Percentiles rank a stretch among this genome's conserved stretches.
phyloP scores from a whole-genome alignment of 768 basidiomycete genomes.

The Butyriboletus loyo region DNA sequence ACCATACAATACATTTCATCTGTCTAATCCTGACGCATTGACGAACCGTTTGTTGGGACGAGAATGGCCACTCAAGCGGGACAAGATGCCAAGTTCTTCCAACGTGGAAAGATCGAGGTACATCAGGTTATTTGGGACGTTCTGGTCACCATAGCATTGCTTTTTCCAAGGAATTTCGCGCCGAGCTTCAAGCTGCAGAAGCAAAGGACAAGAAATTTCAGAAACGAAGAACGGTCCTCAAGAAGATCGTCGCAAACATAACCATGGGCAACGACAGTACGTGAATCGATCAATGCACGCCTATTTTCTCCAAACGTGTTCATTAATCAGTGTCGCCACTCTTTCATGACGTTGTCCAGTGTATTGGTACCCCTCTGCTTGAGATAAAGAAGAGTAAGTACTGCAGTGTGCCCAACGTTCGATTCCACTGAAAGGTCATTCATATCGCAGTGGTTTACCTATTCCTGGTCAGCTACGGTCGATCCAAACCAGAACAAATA shows the following conservation, averaged over 20 bases:
- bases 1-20: constrained; percentile 1
- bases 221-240: constrained; percentile 90
- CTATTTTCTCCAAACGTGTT: constrained; percentile 18
- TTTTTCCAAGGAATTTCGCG: constrained; percentile 71
- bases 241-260: constrained; percentile 98
- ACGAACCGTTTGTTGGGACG: neutral
- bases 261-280: constrained; percentile 99
- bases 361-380: constrained; percentile 88
- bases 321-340: constrained; percentile 76
- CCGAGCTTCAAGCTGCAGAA: constrained; percentile 87
- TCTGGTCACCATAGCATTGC: constrained; percentile 12
- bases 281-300: constrained; percentile 33
- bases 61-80: constrained; percentile 54
- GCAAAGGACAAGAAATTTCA: constrained; percentile 95
- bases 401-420: neutral
- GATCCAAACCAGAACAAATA: constrained; percentile 91
- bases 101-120: constrained; percentile 89
- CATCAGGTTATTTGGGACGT: constrained; percentile 7
- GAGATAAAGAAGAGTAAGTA: constrained; percentile 99
- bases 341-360: constrained; percentile 94
- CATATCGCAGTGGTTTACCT: constrained; percentile 84
- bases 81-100: constrained; percentile 91
- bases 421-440: constrained; percentile 1
- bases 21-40: neutral
- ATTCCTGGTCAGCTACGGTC: constrained; percentile 95